Conservation (phyloP, 345 rosid species). For the Eucalyptus virginea region DNA sequence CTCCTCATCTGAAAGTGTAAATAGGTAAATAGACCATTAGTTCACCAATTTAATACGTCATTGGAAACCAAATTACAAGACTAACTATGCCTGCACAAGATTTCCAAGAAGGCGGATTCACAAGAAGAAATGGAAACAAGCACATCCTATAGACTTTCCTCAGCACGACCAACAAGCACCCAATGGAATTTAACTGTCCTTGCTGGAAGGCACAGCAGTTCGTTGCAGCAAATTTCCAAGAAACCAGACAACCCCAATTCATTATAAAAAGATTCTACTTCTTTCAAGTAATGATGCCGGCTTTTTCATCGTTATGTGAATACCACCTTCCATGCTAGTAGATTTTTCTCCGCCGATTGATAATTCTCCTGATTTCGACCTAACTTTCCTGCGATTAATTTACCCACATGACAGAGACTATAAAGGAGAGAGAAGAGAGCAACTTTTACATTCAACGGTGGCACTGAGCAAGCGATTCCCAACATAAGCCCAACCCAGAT, state of each 20-base stretch:
- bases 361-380: neutral
- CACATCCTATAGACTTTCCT: neutral
- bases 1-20: conserved; percentile 61
- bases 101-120: neutral
- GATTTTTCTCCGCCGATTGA: neutral
- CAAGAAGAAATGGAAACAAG: neutral
- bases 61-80: neutral
- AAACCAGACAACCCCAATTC: neutral
- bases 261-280: neutral
- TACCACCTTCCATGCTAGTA: neutral
- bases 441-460: conserved; percentile 64
- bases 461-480: conserved; percentile 95
- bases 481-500: conserved; percentile 96
- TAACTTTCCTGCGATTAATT: neutral
- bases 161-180: neutral
- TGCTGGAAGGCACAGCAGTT: neutral
- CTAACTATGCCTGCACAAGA: neutral
- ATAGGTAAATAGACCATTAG: neutral
- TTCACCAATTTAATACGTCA: neutral
- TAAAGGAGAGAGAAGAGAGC: neutral
- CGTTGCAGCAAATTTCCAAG: neutral
- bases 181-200: neutral
- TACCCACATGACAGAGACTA: neutral
- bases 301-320: neutral
- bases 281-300: neutral